Conservation (phyloP, 2,329 filamentous ascomycete species). For the Lachnellula subtilissima region DNA sequence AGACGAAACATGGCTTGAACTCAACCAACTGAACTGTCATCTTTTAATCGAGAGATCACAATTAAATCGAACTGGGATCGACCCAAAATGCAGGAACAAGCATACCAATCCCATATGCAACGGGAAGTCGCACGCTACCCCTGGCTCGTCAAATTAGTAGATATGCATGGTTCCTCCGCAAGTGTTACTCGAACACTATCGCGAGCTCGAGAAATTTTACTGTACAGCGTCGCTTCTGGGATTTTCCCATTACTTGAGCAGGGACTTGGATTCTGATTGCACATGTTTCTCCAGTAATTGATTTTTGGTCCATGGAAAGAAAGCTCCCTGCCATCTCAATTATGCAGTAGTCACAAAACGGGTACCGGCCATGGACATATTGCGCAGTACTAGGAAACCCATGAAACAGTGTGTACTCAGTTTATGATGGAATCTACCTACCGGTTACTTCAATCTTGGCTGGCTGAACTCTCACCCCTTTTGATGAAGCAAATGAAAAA, state of each 20-base stretch:
- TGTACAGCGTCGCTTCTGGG: not conserved
- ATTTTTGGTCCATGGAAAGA: not conserved
- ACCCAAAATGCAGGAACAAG: conserved; percentile 5
- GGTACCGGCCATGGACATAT: conserved; percentile 10
- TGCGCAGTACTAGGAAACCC: not conserved
- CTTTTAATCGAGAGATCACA: no score
- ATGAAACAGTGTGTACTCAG: no score
- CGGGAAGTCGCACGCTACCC: conserved; percentile 4
- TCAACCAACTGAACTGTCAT: no score
- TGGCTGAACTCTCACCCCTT: not conserved
- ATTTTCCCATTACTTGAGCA: not conserved
- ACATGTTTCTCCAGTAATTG: not conserved
- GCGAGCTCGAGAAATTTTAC: not conserved
- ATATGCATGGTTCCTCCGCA: not conserved
- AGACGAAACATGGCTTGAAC: no score
- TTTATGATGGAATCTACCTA: no score
- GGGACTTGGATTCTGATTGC: not conserved
- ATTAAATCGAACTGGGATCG: not conserved
- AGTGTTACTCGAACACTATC: conserved; percentile 4
- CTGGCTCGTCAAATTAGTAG: conserved; percentile 4
- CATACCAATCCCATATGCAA: not conserved
- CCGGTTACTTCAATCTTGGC: not conserved
- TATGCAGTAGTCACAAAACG: conserved; percentile 8
- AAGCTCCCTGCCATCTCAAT: not conserved
- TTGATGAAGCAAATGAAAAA: no score